phyloP scores from a whole-genome alignment of 2,329 filamentous ascomycete genomes.

The Cadophora malorum region DNA sequence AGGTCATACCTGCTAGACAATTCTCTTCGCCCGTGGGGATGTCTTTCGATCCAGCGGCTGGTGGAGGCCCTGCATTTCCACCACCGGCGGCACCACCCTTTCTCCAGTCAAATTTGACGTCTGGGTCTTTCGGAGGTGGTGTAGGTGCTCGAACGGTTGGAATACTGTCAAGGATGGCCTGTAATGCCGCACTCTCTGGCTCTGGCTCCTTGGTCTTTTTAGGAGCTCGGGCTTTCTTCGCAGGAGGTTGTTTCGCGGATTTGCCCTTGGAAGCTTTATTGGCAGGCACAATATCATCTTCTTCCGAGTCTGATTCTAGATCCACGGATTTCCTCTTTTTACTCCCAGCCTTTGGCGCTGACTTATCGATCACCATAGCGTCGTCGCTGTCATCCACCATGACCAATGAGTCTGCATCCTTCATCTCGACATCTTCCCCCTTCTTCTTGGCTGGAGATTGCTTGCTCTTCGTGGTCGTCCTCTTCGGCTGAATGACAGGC shows the following conservation, averaged over 20 bases:
- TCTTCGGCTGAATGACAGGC: slow-evolving; percentile 64
- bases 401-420: slow-evolving; percentile 42
- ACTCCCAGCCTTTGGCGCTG: slow-evolving; percentile 33
- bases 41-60: slow-evolving; percentile 68
- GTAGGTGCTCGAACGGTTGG: slow-evolving; percentile 83
- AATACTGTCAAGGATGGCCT: slow-evolving; percentile 88
- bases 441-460: slow-evolving; percentile 45
- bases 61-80: slow-evolving; percentile 67
- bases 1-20: slow-evolving; percentile 86
- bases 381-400: slow-evolving; percentile 56
- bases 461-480: slow-evolving; percentile 45
- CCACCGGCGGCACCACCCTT: slow-evolving; percentile 62
- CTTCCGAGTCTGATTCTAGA: slow-evolving; percentile 61
- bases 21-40: slow-evolving; percentile 86
- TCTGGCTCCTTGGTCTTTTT: slow-evolving; percentile 59
- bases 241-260: slow-evolving; percentile 43
- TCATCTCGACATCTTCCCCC: slow-evolving; percentile 55
- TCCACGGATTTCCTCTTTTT: slow-evolving; percentile 67
- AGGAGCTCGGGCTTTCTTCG: slow-evolving; percentile 45
- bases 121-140: slow-evolving; percentile 74
- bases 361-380: slow-evolving; percentile 43
- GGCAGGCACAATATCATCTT: slow-evolving; percentile 57
- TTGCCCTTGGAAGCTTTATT: slow-evolving; percentile 57
- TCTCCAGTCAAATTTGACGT: slow-evolving; percentile 81
- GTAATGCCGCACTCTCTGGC: slow-evolving; percentile 73